Evolutionary conservation across 306 rosid species (phyloP), one percentile per base, ranked within the genome.

Genomic region (Cicer arietinum): DNA sequence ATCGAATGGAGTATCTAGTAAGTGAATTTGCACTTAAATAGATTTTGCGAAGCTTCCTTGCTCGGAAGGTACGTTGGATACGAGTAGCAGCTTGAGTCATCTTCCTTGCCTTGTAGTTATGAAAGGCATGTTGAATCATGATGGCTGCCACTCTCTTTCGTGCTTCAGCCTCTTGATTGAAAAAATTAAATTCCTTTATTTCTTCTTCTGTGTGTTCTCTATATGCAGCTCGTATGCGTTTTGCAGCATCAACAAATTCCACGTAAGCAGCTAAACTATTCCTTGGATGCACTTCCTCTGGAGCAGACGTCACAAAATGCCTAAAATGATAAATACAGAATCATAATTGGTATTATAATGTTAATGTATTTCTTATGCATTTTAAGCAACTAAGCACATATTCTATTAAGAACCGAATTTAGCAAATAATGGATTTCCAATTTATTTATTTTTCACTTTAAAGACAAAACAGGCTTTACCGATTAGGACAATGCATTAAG

Each of bases 91-190:
- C 73, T 22, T 30, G 12, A 22, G 6, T 11, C 72, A 11, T 67
- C 43, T 67, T 67, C 73, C 25, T 68, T 25, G 12, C 16, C 58
- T 47, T 47, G 17, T 46, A 67, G 22, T 67, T 67, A 2, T 37
- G 58, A 47, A 68, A 68, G 13, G 59, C 73, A 47, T 68, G 73
- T 25, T 25, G 73, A 47, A 69, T 70, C 39, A 52, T 70, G 37
- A 70, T 70, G 22, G 64, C 50, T 10, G 75, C 50, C 10, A 16
- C 17, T 14, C 41, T 52, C 22, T 42, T 40, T 39, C 37, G n/a
- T 52, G 75, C 64, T 51, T 45, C 72, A 20, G 42, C 57, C 10
- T 42, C 69, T 17, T 45, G 69, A 13, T 16, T 42, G 18, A 16
- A 35, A 60, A 60, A 35, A 0, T 60, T 41, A 60, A 35, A 42